Evolutionary conservation across 148 eudicot genomes (phyloP), one percentile per base, ranked within the genome.

Genomic region (Heliamphora exappendiculata): DNA sequence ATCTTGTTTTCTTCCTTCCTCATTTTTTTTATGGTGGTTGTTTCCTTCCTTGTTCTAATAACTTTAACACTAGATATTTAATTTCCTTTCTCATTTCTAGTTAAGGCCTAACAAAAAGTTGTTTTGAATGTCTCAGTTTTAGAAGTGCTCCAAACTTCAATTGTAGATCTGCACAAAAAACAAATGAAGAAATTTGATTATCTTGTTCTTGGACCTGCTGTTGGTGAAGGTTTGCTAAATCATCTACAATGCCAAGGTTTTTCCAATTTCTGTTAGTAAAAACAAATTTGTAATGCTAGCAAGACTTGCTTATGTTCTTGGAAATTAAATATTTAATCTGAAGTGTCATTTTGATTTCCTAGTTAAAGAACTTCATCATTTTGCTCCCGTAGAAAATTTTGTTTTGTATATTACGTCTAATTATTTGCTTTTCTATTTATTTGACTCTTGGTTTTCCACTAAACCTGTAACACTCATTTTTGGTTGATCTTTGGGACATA

Each of bases 201-300:
- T 84, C 80, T 94, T 70, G 86, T 94, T 51, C 86, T 89, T 76
- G 98, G 97, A 20, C 92, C 87, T 78, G 91, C 95, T 83, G 91
- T 93, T 77, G 98, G 98, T 54, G 88, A 90, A 81, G 97, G 95
- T 57, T 81, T 89, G 81, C 83, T 33, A 17, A 84, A 92, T 84
- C 96, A 97, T 49, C 86, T 94, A 78, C 98, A 92, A 63, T 94
- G 97, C 82, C 86, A 84, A 89, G 98, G 98, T 87, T 68, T 76
- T 64, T 72, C 63, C 29, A 24, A 16, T 74, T 50, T 54, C 22
- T 16, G 33, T 14, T 37, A 28, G 13, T 5, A n/a, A 72, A 34
- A 33, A 1, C 12, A 1, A 0, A 20, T 14, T 0, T 39, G 33
- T 51, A 17, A 14, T 29, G 11, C 16, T 26, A 12, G 51, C 17